phyloP scores from a whole-genome alignment of 805 yeast genomes.

The Isabelozyma gotoi region DNA sequence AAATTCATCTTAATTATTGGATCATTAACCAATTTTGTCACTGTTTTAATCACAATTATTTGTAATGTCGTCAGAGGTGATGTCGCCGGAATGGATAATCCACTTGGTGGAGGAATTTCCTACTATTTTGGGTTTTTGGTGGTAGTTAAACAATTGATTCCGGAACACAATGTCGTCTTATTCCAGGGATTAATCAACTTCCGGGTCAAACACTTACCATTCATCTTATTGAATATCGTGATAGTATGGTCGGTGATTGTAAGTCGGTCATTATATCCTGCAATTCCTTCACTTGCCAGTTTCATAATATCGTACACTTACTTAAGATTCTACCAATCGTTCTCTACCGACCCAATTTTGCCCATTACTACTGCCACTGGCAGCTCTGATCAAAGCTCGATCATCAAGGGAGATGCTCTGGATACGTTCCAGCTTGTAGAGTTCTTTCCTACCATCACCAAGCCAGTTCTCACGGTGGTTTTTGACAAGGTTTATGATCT shows the following conservation, averaged over 20 bases:
- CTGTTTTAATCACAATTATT: slow-evolving; percentile 44
- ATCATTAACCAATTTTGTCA: slow-evolving; percentile 52
- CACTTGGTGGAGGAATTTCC: slow-evolving; percentile 53
- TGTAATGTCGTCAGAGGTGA: slow-evolving; percentile 35
- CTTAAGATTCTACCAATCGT: slow-evolving; percentile 71
- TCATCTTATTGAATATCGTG: slow-evolving; percentile 35
- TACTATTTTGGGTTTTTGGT: slow-evolving; percentile 55
- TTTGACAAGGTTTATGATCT: slow-evolving; percentile 40
- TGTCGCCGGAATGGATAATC: slow-evolving; percentile 37
- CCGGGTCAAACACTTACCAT: slow-evolving; percentile 66
- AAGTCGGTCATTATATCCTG: slow-evolving; percentile 43
- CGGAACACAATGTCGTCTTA: slow-evolving; percentile 53
- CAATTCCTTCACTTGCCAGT: slow-evolving; percentile 54
- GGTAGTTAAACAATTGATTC: slow-evolving; percentile 56
- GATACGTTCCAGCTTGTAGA: slow-evolving; percentile 82
- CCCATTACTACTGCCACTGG: slow-evolving; percentile 41
- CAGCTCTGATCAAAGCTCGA: slow-evolving; percentile 19
- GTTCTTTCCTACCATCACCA: slow-evolving; percentile 72
- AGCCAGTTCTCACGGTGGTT: slow-evolving; percentile 51
- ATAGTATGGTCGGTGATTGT: slow-evolving; percentile 32
- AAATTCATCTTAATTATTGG: slow-evolving; percentile 55
- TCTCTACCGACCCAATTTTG: slow-evolving; percentile 53
- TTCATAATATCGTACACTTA: slow-evolving; percentile 75
- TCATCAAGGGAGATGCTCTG: slow-evolving; percentile 78
- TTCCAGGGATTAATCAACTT: slow-evolving; percentile 45